Conservation (phyloP, 2,329 filamentous ascomycete genomes). For the Penicillium nordicum region DNA sequence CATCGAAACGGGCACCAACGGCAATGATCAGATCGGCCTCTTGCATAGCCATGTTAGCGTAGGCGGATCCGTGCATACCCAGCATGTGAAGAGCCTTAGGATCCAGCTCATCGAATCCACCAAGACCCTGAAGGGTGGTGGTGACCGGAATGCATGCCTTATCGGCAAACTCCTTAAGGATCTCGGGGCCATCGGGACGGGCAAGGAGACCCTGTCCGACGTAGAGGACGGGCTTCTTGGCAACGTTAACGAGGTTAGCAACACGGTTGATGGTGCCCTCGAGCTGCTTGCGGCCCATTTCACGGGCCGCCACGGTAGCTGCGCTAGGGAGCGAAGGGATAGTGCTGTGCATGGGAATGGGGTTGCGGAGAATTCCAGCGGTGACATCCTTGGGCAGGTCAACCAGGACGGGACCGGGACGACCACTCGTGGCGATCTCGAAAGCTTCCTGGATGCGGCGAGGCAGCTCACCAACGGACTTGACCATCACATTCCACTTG, state of each 20-base stretch:
- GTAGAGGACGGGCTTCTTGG: conserved; percentile 94
- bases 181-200: conserved; percentile 70
- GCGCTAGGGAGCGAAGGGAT: conserved; percentile 80
- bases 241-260: conserved; percentile 75
- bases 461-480: conserved; percentile 88
- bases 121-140: conserved; percentile 90
- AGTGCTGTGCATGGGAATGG: conserved; percentile 73
- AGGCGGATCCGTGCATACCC: conserved; percentile 95
- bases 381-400: conserved; percentile 97
- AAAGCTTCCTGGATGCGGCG: conserved; percentile 96
- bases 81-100: conserved; percentile 96
- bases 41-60: conserved; percentile 98
- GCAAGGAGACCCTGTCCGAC: conserved; percentile 86
- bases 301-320: conserved; percentile 75
- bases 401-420: conserved; percentile 90
- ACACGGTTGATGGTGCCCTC: conserved; percentile 70
- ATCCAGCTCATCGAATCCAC: conserved; percentile 88
- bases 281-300: conserved; percentile 69
- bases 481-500: conserved; percentile 99
- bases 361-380: conserved; percentile 73
- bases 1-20: conserved; percentile 89
- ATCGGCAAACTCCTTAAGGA: conserved; percentile 82
- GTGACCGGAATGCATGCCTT: conserved; percentile 92
- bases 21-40: conserved; percentile 95
- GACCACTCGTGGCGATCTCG: conserved; percentile 91